Evolutionary conservation across 1,284 basidiomycete genomes (phyloP).

Genomic region (Meripilus lineatus): DNA sequence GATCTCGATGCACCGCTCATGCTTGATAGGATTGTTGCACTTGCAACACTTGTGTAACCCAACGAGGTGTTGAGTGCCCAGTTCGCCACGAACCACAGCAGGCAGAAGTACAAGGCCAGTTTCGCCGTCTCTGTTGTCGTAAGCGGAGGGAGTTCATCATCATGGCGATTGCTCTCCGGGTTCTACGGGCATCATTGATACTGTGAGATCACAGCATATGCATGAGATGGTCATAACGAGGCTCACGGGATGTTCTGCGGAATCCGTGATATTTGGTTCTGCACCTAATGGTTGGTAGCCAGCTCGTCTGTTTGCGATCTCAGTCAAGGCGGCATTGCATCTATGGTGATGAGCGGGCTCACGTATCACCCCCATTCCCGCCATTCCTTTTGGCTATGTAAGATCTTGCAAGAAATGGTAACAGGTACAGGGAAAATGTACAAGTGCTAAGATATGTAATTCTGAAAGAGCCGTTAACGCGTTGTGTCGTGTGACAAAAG

Average conservation of each 20-base stretch:
- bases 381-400: no score
- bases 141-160: slow-evolving; percentile 40
- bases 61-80: slow-evolving; percentile 84
- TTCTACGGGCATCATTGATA: slow-evolving; percentile 7
- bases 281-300: slow-evolving; percentile 35
- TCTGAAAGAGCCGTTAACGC: slow-evolving; percentile 31
- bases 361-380: no score
- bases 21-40: slow-evolving; percentile 83
- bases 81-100: slow-evolving; percentile 90
- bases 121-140: slow-evolving; percentile 69
- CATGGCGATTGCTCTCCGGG: slow-evolving; percentile 9
- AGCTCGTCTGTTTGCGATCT: slow-evolving; percentile 14
- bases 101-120: slow-evolving; percentile 75
- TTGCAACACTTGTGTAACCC: slow-evolving; percentile 85
- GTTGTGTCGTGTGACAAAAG: neutral
- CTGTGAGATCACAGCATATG: slow-evolving; percentile 2
- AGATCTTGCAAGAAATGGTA: slow-evolving; percentile 63
- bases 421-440: slow-evolving; percentile 84
- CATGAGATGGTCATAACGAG: neutral
- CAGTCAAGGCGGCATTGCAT: neutral
- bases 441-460: slow-evolving; percentile 88
- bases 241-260: slow-evolving; percentile 15
- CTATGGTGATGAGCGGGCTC: no score
- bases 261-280: slow-evolving; percentile 24
- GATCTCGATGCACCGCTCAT: slow-evolving; percentile 73